Percentiles rank a stretch among this genome's conserved stretches.
Conservation (phyloP, 805 yeast genomes). For the Saccharomycopsis babjevae region DNA sequence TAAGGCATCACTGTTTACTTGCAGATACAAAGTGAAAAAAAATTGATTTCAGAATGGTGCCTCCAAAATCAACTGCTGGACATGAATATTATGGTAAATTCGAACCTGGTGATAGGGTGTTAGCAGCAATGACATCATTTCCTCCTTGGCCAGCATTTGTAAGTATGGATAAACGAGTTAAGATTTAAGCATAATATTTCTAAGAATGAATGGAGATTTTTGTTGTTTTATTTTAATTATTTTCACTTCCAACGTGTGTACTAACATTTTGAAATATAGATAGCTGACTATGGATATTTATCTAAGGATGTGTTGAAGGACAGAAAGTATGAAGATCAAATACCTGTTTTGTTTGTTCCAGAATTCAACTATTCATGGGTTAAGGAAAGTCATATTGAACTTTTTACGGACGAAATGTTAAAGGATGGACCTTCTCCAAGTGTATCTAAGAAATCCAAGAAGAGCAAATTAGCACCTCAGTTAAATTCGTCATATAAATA, state of each 20-base stretch:
- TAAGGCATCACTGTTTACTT: neutral
- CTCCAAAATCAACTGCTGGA: conserved; percentile 6
- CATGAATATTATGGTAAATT: conserved; percentile 8
- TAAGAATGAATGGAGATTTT: too few species aligned
- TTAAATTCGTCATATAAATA: conserved; percentile 6
- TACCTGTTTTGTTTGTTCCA: conserved; percentile 14
- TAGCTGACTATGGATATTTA: conserved; percentile 8
- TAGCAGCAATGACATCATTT: conserved; percentile 13
- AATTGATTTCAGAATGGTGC: conserved; percentile 1
- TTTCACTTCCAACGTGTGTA: neutral
- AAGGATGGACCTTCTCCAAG: conserved; percentile 1
- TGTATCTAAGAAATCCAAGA: conserved; percentile 1
- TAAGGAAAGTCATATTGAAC: conserved; percentile 9
- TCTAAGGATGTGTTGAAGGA: conserved; percentile 4
- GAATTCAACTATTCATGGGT: conserved; percentile 14
- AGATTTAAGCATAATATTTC: neutral
- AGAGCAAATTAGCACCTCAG: conserved; percentile 7
- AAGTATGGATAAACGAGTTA: neutral
- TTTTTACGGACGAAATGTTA: conserved; percentile 3
- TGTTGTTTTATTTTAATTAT: neutral
- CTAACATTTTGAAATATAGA: conserved; percentile 8
- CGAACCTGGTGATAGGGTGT: conserved; percentile 11
- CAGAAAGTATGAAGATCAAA: conserved; percentile 1
- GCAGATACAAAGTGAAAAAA: neutral
- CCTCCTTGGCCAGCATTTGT: conserved; percentile 19